phyloP scores from a whole-genome alignment of 176 grass and related monocot genomes.

The Chrysopogon serrulatus region DNA sequence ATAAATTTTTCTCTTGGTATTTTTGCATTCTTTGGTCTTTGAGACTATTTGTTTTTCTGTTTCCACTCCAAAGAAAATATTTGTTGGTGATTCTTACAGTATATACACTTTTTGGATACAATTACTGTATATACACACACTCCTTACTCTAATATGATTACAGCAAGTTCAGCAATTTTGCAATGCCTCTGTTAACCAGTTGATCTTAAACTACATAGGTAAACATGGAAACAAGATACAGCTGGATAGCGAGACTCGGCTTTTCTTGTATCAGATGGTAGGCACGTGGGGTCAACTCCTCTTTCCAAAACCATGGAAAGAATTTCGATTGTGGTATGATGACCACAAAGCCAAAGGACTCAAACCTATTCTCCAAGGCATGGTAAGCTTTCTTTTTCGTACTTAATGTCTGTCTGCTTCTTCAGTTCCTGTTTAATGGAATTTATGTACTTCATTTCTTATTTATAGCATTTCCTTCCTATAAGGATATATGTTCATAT shows the following conservation, averaged over 20 bases:
- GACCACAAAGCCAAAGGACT: conserved; percentile 76
- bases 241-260: conserved; percentile 54
- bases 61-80: neutral
- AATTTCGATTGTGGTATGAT: conserved; percentile 94
- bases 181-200: conserved; percentile 21
- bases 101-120: neutral
- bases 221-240: conserved; percentile 94
- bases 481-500: conserved; percentile 16
- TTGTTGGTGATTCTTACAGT: neutral
- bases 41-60: neutral
- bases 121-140: neutral
- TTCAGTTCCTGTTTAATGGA: conserved; percentile 1
- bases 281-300: conserved; percentile 99
- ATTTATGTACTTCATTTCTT: conserved; percentile 5
- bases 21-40: neutral
- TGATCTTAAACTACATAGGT: conserved; percentile 52
- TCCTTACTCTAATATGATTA: neutral
- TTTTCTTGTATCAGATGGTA: conserved; percentile 99
- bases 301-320: conserved; percentile 99
- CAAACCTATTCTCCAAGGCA: conserved; percentile 94
- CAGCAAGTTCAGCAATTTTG: neutral
- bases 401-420: conserved; percentile 1
- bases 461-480: neutral
- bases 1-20: neutral
- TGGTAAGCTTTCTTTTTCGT: conserved; percentile 58